Base-by-base conservation (phyloP, 805 yeast species). In the Sugiyamaella valdiviana region DNA sequence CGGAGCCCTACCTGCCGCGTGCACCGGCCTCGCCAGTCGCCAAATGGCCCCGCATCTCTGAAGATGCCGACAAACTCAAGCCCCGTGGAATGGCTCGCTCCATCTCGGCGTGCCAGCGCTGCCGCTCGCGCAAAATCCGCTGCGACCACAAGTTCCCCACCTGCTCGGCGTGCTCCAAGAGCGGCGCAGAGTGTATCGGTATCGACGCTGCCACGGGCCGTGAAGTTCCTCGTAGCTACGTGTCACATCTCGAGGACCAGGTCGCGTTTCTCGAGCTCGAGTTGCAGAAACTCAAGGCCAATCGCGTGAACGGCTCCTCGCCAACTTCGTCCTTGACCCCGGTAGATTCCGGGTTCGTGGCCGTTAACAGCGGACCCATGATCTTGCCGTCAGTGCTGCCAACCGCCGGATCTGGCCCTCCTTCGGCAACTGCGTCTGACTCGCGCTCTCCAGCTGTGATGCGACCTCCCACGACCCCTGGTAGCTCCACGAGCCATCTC, bases 181-280 rank as follows among this genome's bases (percentile, higher is more conserved):
- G 85, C 9, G 77, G 79, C 5, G 83, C 70, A 2, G 85, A 84
- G 5, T 89, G 97, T 66, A 80, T 87, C 3, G 87, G 95, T 0
- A 65, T 85, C 2, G 96, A 90, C 62, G 89, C 95, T 0, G 87
- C 89, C 5, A 86, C 96, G 0, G 95, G 95, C 0, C 71, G 95
- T 47, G 88, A 84, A 55, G 79, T 88, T 1, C 95, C 96, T 0
- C 69, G 97, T 36, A 63, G 68, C 46, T 83, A 88, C 2, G 78
- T 87, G 2, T 74, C 79, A 17, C 83, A 81, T 56, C 67, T 88
- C 50, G 96, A 88, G 61, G 81, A 79, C 48, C 68, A 80, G 35
- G 70, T 87, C 2, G 70, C 72, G 6, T 66, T 67, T n/a, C 67
- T 88, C 51, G 86, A 85, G 61, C 57, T 59, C 5, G 67, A 72